Conservation (phyloP, 2,329 filamentous ascomycete species). For the Nemania sp. region DNA sequence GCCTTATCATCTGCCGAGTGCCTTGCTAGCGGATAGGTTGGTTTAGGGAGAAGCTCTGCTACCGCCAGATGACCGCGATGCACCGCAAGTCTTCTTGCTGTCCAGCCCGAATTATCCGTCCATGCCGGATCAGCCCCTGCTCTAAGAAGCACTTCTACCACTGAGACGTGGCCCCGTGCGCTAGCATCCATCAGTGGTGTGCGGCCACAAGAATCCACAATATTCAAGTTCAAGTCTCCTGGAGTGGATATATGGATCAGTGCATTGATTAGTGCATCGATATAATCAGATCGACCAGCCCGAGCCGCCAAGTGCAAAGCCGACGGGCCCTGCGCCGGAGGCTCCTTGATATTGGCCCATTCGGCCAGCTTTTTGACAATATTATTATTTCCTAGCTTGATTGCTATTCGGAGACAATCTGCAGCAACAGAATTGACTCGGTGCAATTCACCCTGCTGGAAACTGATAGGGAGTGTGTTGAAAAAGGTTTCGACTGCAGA, state of each 20-base stretch:
- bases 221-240: conserved; percentile 1
- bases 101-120: conserved; percentile 5
- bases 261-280: neutral
- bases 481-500: conserved; percentile 2
- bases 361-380: neutral
- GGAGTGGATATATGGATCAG: too few species aligned
- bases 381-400: neutral
- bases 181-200: conserved; percentile 5
- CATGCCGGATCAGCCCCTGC: neutral
- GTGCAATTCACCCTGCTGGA: neutral
- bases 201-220: neutral
- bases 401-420: conserved; percentile 1
- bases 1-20: neutral
- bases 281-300: conserved; percentile 3
- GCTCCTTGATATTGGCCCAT: conserved; percentile 3
- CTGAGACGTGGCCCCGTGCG: neutral
- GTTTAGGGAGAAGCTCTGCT: neutral
- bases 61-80: conserved; percentile 6
- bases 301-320: neutral
- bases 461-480: neutral
- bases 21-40: neutral
- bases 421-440: neutral
- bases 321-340: neutral
- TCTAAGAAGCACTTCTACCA: conserved; percentile 3
- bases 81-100: conserved; percentile 3